These are phyloP conservation scores for Dactylorhiza incarnata DNA, from an alignment of 106 monocot genomes.

Conservation along the genomic window DNA sequence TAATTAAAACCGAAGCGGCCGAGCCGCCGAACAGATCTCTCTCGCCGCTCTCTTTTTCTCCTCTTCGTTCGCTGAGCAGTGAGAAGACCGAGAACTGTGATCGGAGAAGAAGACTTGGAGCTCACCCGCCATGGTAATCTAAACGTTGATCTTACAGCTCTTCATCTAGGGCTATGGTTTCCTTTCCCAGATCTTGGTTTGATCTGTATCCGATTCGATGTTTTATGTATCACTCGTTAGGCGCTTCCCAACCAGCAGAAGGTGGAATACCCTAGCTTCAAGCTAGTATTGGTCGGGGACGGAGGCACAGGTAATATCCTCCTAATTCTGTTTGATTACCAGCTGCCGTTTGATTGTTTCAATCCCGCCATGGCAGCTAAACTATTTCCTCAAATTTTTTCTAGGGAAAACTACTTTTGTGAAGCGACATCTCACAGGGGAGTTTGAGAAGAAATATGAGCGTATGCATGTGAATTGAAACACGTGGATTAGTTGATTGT, in stretches of 20 bases:
- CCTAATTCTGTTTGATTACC: too few species aligned
- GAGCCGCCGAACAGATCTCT: too few species aligned
- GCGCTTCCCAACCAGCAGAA: constrained; percentile 22
- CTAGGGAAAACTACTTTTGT: constrained; percentile 52
- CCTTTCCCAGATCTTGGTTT: too few species aligned
- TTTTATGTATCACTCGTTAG: not conserved
- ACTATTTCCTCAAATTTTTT: not conserved
- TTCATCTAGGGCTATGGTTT: too few species aligned
- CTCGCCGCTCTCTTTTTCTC: too few species aligned
- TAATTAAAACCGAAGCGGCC: too few species aligned
- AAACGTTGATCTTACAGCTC: too few species aligned
- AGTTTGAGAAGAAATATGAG: constrained; percentile 60
- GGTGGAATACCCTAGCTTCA: constrained; percentile 29
- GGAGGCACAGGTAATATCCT: constrained; percentile 19
- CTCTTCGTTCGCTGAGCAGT: too few species aligned
- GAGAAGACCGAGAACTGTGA: too few species aligned
- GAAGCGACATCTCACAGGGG: constrained; percentile 56
- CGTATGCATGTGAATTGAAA: constrained; percentile 19
- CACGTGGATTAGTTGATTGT: not conserved
- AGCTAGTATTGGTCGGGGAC: constrained; percentile 29
- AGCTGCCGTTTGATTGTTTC: not conserved
- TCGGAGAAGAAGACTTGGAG: too few species aligned
- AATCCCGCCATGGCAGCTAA: not conserved
- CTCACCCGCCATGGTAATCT: too few species aligned
- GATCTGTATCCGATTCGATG: too few species aligned